Evolutionary conservation across 2,329 filamentous ascomycete species (phyloP).

Genomic region (Metarhizium brunneum): DNA sequence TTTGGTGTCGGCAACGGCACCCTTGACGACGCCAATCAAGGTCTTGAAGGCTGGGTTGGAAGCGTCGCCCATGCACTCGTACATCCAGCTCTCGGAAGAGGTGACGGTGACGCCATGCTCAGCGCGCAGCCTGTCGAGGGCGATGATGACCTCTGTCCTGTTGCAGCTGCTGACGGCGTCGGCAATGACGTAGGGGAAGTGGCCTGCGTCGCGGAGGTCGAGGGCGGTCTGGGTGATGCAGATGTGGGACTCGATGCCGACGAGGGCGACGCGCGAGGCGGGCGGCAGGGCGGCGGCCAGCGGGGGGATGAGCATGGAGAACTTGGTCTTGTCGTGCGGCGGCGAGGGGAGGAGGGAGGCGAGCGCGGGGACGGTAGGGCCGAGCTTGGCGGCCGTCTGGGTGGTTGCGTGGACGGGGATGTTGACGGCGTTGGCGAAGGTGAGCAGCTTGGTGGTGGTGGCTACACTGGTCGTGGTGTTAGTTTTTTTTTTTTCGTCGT

Average conservation of each 20-base stretch:
- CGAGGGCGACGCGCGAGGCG: conserved; percentile 58
- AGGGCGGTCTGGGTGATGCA: conserved; percentile 89
- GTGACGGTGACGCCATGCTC: conserved; percentile 68
- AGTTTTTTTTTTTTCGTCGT: neutral
- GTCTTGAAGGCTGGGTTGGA: conserved; percentile 60
- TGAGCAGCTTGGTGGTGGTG: conserved; percentile 60
- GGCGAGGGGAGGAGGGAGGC: conserved; percentile 41
- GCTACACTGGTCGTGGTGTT: conserved; percentile 38
- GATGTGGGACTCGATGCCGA: conserved; percentile 90
- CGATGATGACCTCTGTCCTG: conserved; percentile 68
- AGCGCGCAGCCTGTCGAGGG: conserved; percentile 63
- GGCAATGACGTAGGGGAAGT: conserved; percentile 77
- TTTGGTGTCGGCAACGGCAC: conserved; percentile 61
- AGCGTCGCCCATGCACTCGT: conserved; percentile 83
- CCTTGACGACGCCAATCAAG: conserved; percentile 71
- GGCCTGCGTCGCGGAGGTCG: conserved; percentile 65
- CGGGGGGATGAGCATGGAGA: conserved; percentile 76
- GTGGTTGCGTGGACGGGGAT: conserved; percentile 83
- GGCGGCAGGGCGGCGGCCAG: conserved; percentile 34
- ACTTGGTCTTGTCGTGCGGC: conserved; percentile 75
- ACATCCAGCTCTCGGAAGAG: conserved; percentile 81
- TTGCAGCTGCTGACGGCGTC: conserved; percentile 89
- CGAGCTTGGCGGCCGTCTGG: conserved; percentile 70
- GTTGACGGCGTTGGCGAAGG: conserved; percentile 52
- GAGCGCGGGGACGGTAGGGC: conserved; percentile 69